Evolutionary conservation across 345 rosid genomes (phyloP), one percentile per base, ranked within the genome.

Genomic region (Geranium rotundifolium): DNA sequence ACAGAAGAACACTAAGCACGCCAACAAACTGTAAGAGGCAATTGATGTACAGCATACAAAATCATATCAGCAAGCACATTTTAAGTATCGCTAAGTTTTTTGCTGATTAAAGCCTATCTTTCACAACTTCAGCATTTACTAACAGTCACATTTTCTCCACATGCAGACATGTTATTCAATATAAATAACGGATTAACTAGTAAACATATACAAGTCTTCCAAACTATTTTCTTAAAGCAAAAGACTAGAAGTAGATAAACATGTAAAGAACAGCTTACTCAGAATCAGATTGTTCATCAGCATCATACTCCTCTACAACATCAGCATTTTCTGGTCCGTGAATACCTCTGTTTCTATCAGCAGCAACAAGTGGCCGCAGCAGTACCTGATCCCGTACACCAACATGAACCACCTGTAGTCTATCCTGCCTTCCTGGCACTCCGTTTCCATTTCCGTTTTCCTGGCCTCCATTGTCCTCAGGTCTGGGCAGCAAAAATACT

Each of bases 211-310:
- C 7, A 5, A 37, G 46, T 37, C 12, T 37, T 37, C 46, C 9
- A 37, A 37, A 5, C 9, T 37, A 37, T 37, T 5, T 37, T 37
- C 27, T 23, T 23, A 23, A 23, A 23, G 1, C 27, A 23, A 23
- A 23, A 23, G 27, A 23, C 27, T 23, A 23, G 27, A 23, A 23
- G 27, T 23, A 23, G 27, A 23, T 23, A 23, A 23, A 69, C 39
- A 62, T 67, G 57, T 31, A 49, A 16, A 54, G 12, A 16, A 56
- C 20, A 71, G 75, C 97, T 65, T 86, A 90, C 99, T 88, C 97
- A 66, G 92, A 81, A 75, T 90, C 95, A 61, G 85, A 77, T 66
- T 84, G 91, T 60, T 86, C 99, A 64, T 95, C 97, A 65, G 70
- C 73, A 31, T 88, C 92, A 72, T 80, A 70, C 59, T 86, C 92